These are phyloP conservation scores for Candida maesae DNA, from an alignment of 805 yeast species.

Conservation along the genomic window DNA sequence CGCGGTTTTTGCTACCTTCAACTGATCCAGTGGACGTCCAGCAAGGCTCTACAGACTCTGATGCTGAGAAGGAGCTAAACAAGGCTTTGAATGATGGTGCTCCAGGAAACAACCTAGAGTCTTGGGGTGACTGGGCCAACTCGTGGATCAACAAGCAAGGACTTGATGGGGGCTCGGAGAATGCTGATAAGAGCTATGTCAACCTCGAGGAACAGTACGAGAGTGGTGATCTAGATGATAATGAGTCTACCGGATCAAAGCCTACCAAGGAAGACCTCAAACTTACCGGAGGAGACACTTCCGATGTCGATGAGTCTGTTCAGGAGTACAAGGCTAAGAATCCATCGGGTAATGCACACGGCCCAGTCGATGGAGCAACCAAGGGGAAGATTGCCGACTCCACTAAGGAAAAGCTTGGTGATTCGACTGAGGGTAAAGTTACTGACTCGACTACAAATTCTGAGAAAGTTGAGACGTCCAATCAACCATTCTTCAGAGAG, in stretches of 20 bases:
- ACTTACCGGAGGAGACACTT: neutral
- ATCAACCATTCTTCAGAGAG: constrained; percentile 19
- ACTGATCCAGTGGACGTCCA: neutral
- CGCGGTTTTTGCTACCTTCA: constrained; percentile 9
- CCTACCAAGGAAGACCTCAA: neutral
- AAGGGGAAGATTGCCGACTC: too few species aligned
- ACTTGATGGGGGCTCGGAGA: neutral
- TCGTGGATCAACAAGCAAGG: constrained; percentile 4
- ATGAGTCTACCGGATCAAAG: neutral
- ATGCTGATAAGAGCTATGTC: neutral
- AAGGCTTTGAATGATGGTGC: constrained; percentile 1
- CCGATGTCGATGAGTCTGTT: neutral
- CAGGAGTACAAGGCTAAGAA: neutral
- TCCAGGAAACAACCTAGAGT: neutral
- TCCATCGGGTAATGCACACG: neutral
- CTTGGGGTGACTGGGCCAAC: constrained; percentile 8
- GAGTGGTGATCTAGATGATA: too few species aligned
- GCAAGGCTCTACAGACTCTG: neutral
- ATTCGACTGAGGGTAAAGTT: neutral
- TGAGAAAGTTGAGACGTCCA: neutral
- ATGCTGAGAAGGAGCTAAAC: constrained; percentile 3
- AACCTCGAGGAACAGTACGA: too few species aligned
- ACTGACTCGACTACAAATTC: neutral
- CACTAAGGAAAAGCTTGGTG: too few species aligned
- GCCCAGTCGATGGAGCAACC: too few species aligned